Percentiles rank a stretch among this genome's conserved stretches.
Conservation (phyloP, 2,329 filamentous ascomycete genomes). For the Blumeriella jaapii region DNA sequence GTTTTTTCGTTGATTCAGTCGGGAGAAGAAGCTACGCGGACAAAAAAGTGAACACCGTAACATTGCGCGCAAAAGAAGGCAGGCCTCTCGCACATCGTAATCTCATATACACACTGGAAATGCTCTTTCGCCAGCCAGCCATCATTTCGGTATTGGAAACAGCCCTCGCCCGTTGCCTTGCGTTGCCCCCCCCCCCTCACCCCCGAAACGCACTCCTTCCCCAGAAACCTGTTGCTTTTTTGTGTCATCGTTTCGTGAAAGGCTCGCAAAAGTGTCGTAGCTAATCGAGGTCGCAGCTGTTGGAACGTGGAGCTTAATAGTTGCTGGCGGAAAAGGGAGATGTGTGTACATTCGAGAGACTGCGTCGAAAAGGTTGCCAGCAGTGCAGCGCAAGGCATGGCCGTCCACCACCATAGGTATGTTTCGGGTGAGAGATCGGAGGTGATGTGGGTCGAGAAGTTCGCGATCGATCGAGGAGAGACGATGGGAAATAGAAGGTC, state of each 20-base stretch:
- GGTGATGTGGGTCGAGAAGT: constrained; percentile 13
- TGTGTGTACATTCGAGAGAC: constrained; percentile 20
- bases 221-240: constrained; percentile 11
- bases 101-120: constrained; percentile 22
- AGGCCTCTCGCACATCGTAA: constrained; percentile 19
- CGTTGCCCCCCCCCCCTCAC: constrained; percentile 7
- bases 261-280: constrained; percentile 13
- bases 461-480: constrained; percentile 14
- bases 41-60: constrained; percentile 11
- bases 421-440: constrained; percentile 21
- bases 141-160: too few relatives aligned
- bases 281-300: too few relatives aligned
- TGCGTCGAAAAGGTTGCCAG: constrained; percentile 10
- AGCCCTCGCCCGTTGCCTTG: too few relatives aligned
- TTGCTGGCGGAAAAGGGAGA: too few relatives aligned
- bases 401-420: constrained; percentile 23
- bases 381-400: constrained; percentile 12
- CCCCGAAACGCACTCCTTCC: constrained; percentile 9
- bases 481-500: constrained; percentile 10
- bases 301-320: too few relatives aligned
- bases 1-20: constrained; percentile 2
- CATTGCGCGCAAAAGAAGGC: constrained; percentile 14
- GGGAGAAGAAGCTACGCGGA: constrained; percentile 15
- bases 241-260: constrained; percentile 8
- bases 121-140: constrained; percentile 8